phyloP scores from a whole-genome alignment of 345 rosid species.

The Brassica incana region DNA sequence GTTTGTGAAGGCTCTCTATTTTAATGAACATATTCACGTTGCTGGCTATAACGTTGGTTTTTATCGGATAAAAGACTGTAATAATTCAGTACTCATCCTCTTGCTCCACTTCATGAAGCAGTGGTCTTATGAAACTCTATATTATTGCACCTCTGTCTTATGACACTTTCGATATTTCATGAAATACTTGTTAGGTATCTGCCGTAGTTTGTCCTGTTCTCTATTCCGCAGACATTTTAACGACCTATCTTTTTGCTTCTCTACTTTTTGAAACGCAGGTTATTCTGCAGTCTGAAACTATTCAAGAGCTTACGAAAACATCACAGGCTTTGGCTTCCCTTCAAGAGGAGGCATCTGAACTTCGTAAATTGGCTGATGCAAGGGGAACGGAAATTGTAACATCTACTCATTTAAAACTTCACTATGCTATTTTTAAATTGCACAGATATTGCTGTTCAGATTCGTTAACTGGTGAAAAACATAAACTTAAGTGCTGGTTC shows the following conservation, averaged over 20 bases:
- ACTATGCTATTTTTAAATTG: background rate
- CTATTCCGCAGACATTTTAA: background rate
- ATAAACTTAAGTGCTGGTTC: background rate
- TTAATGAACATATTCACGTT: constrained; percentile 6
- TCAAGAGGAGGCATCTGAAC: constrained; percentile 73
- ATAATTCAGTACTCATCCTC: background rate
- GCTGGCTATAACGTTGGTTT: constrained; percentile 7
- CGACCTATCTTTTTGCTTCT: background rate
- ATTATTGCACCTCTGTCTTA: background rate
- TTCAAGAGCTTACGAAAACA: constrained; percentile 85
- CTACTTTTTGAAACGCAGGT: constrained; percentile 54
- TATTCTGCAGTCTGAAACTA: constrained; percentile 89
- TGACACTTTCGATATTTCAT: background rate
- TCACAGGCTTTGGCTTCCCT: constrained; percentile 71
- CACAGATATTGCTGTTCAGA: background rate
- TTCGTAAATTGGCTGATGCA: constrained; percentile 63
- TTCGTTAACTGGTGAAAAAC: constrained; percentile 5
- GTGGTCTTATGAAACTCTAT: constrained; percentile 3
- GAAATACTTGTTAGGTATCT: constrained; percentile 4
- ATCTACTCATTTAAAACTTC: constrained; percentile 15
- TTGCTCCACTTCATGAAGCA: background rate
- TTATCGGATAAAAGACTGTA: constrained; percentile 3
- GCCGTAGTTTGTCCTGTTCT: background rate
- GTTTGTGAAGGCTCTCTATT: constrained; percentile 42
- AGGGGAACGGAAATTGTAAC: constrained; percentile 69